Base-by-base conservation (phyloP, 768 basidiomycete genomes). In the Trametes cingulata region DNA sequence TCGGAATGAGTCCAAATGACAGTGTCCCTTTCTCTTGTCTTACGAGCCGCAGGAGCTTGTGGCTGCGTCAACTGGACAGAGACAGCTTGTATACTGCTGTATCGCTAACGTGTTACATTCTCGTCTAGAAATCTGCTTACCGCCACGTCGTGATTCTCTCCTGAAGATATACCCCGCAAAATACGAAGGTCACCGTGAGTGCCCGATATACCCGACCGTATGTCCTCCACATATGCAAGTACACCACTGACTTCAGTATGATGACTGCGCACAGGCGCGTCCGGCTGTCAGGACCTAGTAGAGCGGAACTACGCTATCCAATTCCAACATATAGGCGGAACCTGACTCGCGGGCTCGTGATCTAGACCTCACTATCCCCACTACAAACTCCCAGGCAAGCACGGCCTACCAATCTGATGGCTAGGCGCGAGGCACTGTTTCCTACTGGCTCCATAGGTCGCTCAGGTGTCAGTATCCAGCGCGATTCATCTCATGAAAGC, bases 401-500 rank as follows among this genome's bases (percentile, higher is more conserved):
- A 56, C 12, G 14, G 22, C 12, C 9, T 42, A 6, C 9, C 4
- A 22, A 42, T 50, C 10, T n/a, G n/a, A 70, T 70, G 69, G 50
- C 66, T n/a, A 62, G 64, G 56, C 69, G 71, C 36, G 69, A 72
- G n/a, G 63, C 56, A 42, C 65, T 72, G 13, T 69, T 70, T 51
- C 66, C 64, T 15, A 25, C 63, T n/a, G 61, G 67, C 14, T 67
- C 69, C 6, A 61, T 70, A 14, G 64, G 69, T n/a, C 69, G 68
- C 29, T 61, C 65, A 22, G 67, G 66, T 12, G 33, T 56, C 3
- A 46, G 33, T 29, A 33, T 67, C 1, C 52, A 48, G 33, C 67
- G 67, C 20, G 68, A 60, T 14, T 51, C 60, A n/a, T 72, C 71
- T 4, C 80, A 81, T 51, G 89, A 91, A 47, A 72, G 80, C 12